Evolutionary conservation across 176 grass and related monocot species (phyloP).

Genomic region (Chrysopogon serrulatus): DNA sequence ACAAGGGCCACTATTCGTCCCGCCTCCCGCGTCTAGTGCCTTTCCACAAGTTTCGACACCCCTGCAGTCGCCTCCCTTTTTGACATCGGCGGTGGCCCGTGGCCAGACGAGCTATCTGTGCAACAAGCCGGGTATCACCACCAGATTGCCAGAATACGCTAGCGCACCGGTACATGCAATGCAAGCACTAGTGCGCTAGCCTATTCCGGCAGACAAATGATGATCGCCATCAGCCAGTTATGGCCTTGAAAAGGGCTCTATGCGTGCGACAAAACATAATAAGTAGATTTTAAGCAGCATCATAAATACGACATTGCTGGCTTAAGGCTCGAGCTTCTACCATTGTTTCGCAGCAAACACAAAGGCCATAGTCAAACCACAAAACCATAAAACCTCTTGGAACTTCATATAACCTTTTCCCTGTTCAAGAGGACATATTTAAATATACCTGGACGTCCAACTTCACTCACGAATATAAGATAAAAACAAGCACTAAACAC

Average conservation of each 20-base stretch:
- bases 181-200: neutral
- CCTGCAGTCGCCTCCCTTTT: too few relatives aligned
- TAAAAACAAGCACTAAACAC: neutral
- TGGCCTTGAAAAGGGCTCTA: too few relatives aligned
- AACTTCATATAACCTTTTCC: too few relatives aligned
- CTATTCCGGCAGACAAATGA: neutral
- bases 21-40: neutral
- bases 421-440: neutral
- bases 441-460: neutral
- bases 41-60: too few relatives aligned
- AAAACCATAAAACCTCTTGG: neutral
- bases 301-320: neutral
- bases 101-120: too few relatives aligned
- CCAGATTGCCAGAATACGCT: too few relatives aligned
- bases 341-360: neutral
- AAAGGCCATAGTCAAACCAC: neutral
- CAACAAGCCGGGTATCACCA: too few relatives aligned
- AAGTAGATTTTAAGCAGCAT: neutral
- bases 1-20: neutral
- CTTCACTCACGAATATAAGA: neutral
- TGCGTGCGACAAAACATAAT: too few relatives aligned
- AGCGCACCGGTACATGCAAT: too few relatives aligned
- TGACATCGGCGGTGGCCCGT: too few relatives aligned
- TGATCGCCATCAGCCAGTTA: neutral
- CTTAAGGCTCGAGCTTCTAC: neutral